phyloP scores from a whole-genome alignment of 2,329 filamentous ascomycete species.

The Clarireedia sp. region DNA sequence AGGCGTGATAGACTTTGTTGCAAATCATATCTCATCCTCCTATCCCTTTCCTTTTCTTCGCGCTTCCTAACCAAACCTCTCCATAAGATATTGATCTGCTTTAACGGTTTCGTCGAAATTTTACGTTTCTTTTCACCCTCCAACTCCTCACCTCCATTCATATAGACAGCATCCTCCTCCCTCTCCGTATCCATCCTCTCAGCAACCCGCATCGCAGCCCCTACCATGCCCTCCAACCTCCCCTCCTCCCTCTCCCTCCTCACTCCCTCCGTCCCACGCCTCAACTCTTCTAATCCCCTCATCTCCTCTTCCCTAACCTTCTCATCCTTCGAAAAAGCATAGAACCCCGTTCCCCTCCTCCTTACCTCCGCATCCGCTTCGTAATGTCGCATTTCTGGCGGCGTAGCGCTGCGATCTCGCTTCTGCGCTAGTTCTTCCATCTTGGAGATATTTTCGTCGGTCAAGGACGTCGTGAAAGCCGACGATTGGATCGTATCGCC shows the following conservation, averaged over 20 bases:
- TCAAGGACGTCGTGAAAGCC: conserved; percentile 53
- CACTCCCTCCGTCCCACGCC: conserved; percentile 62
- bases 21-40: conserved; percentile 56
- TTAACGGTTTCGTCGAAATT: conserved; percentile 44
- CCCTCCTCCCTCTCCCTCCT: conserved; percentile 61
- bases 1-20: conserved; percentile 55
- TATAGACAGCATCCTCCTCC: conserved; percentile 17
- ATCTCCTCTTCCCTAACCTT: conserved; percentile 54
- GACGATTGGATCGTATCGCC: conserved; percentile 77
- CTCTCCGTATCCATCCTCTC: conserved; percentile 53
- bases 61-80: conserved; percentile 64
- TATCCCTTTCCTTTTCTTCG: conserved; percentile 61
- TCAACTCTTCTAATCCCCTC: conserved; percentile 69
- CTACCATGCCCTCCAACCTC: conserved; percentile 60
- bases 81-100: conserved; percentile 70
- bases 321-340: conserved; percentile 82
- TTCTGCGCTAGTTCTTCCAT: conserved; percentile 75
- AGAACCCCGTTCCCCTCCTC: conserved; percentile 85
- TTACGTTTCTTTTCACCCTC: conserved; percentile 25
- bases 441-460: conserved; percentile 56
- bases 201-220: conserved; percentile 73
- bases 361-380: conserved; percentile 77
- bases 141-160: conserved; percentile 17
- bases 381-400: conserved; percentile 76
- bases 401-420: conserved; percentile 71